Conservation (phyloP, 805 yeast species). For the Myxozyma kluyveri region DNA sequence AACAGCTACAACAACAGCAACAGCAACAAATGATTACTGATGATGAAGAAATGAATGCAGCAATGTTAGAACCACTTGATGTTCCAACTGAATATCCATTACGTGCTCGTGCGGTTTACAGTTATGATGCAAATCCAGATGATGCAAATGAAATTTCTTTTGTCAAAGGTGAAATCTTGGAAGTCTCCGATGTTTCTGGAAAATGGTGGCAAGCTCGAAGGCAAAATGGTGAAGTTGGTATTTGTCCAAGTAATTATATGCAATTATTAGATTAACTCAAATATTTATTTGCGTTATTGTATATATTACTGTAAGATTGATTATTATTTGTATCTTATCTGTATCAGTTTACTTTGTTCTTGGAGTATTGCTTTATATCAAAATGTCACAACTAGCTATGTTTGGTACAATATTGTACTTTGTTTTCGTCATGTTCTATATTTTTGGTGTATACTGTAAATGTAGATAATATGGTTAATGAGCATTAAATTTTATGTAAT, state of each 20-base stretch:
- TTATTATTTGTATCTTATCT: neutral
- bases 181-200: constrained; percentile 88
- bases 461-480: neutral
- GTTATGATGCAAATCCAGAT: constrained; percentile 84
- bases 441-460: neutral
- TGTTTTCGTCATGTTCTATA: neutral
- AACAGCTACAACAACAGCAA: constrained; percentile 2
- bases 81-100: constrained; percentile 62
- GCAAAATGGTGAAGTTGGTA: constrained; percentile 87
- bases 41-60: neutral
- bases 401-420: neutral
- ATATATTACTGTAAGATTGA: neutral
- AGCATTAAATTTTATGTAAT: neutral
- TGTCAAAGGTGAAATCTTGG: constrained; percentile 84
- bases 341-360: neutral
- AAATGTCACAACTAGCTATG: neutral
- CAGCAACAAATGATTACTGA: neutral
- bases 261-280: constrained; percentile 16
- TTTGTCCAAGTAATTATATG: constrained; percentile 93
- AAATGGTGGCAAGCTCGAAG: constrained; percentile 98
- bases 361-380: neutral
- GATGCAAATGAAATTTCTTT: constrained; percentile 92
- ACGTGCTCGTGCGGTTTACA: constrained; percentile 80
- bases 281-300: neutral
- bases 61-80: constrained; percentile 28